phyloP scores from a whole-genome alignment of 176 grass and related monocot species.

The Musa schizocarpa region DNA sequence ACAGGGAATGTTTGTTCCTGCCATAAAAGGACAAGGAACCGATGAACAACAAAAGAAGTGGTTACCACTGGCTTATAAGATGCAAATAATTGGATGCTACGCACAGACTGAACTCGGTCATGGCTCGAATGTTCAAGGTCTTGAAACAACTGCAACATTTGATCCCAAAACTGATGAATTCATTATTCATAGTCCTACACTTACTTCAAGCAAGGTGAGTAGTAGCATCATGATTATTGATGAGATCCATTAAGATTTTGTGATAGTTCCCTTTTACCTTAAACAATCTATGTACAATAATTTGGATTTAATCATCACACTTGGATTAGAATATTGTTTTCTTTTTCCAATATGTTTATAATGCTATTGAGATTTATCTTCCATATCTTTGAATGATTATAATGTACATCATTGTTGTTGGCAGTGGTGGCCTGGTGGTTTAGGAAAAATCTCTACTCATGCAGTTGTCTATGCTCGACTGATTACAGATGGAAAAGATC shows the following conservation, averaged over 20 bases:
- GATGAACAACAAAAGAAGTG: constrained; percentile 96
- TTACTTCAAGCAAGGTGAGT: constrained; percentile 93
- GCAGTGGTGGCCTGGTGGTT: constrained; percentile 98
- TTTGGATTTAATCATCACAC: not conserved
- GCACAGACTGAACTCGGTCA: constrained; percentile 98
- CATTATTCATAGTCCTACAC: constrained; percentile 85
- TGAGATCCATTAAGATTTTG: not conserved
- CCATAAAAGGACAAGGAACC: constrained; percentile 91
- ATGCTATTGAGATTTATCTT: not conserved
- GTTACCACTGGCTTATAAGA: constrained; percentile 73
- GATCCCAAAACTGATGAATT: constrained; percentile 83
- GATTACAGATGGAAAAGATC: constrained; percentile 82
- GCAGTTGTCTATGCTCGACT: constrained; percentile 83
- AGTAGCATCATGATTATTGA: not conserved
- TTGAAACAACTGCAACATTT: constrained; percentile 97
- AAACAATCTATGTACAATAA: not conserved
- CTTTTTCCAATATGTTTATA: not conserved
- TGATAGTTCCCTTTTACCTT: not conserved
- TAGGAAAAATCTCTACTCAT: constrained; percentile 95
- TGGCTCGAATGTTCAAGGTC: constrained; percentile 95
- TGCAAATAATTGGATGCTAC: constrained; percentile 98
- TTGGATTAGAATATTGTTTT: not conserved
- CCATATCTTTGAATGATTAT: not conserved
- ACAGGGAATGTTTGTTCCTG: constrained; percentile 98
- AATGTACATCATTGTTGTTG: constrained; percentile 17